A percentile compares a stretch with the other conserved stretches of the same genome.
These are phyloP conservation scores for Creolimax fragrantissima DNA, from an alignment of 78 protist species.

Conservation along the genomic window DNA sequence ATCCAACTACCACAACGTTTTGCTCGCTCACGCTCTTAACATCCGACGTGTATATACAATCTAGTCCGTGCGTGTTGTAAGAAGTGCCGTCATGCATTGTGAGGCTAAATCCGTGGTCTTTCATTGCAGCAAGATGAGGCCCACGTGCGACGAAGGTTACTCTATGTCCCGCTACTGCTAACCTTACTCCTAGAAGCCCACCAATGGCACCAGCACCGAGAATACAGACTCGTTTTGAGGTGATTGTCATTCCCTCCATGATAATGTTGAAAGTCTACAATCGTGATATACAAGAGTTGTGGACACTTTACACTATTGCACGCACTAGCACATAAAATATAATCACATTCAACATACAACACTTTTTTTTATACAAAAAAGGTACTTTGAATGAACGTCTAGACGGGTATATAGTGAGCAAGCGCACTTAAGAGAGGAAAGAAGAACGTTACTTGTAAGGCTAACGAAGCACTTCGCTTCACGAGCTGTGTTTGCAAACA, in stretches of 20 bases:
- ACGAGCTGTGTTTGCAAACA: too few relatives aligned
- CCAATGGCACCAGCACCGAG: neutral
- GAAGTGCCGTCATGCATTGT: neutral
- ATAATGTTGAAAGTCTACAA: too few relatives aligned
- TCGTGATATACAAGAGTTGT: too few relatives aligned
- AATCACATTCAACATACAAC: too few relatives aligned
- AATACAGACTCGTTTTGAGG: neutral
- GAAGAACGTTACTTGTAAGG: too few relatives aligned
- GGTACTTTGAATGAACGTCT: too few relatives aligned
- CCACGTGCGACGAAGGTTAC: neutral
- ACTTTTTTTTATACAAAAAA: too few relatives aligned
- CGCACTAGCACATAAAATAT: too few relatives aligned
- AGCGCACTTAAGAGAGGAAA: too few relatives aligned
- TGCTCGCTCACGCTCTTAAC: neutral
- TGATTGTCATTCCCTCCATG: neutral
- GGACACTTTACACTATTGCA: too few relatives aligned
- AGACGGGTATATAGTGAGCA: too few relatives aligned
- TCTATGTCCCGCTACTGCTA: neutral
- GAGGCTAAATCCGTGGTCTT: neutral
- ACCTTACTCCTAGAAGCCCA: neutral
- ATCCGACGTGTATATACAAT: neutral
- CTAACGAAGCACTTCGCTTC: too few relatives aligned
- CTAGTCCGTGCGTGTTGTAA: neutral
- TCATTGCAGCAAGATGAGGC: neutral
- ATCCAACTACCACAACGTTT: neutral